Percentiles rank a stretch among this genome's conserved stretches.
phyloP scores from a whole-genome alignment of 345 rosid genomes.

The Brassica incana region DNA sequence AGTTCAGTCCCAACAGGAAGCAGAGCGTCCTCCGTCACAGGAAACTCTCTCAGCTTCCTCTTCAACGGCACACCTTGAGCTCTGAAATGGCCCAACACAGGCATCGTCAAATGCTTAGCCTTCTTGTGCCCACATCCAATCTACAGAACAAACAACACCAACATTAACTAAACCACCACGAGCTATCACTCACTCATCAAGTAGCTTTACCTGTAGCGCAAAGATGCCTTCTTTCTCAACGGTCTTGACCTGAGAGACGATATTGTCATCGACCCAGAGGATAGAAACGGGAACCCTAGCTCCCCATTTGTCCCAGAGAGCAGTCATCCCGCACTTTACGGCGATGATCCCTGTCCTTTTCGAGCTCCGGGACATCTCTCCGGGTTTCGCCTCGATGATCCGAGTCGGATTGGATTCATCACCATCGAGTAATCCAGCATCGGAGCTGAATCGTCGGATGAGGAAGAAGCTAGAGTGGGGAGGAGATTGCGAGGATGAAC shows the following conservation, averaged over 20 bases:
- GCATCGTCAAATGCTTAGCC: slow-evolving; percentile 84
- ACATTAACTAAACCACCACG: slow-evolving; percentile 28
- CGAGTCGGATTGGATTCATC: slow-evolving; percentile 42
- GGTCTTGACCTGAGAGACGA: slow-evolving; percentile 93
- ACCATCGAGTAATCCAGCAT: slow-evolving; percentile 42
- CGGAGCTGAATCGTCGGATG: slow-evolving; percentile 45
- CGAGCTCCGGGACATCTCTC: slow-evolving; percentile 61
- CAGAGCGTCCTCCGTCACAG: slow-evolving; percentile 90
- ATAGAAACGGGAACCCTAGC: slow-evolving; percentile 73
- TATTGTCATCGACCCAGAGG: slow-evolving; percentile 88
- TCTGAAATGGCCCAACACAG: slow-evolving; percentile 96
- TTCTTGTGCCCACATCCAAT: slow-evolving; percentile 95
- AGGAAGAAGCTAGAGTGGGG: slow-evolving; percentile 27
- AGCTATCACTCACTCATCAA: slow-evolving; percentile 13
- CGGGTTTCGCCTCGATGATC: slow-evolving; percentile 58
- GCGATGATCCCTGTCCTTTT: slow-evolving; percentile 86
- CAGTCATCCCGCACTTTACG: slow-evolving; percentile 89
- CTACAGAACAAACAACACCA: slow-evolving; percentile 57
- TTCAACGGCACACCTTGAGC: slow-evolving; percentile 90
- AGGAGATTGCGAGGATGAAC: slow-evolving; percentile 17
- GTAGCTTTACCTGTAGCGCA: slow-evolving; percentile 65
- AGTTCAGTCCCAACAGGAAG: slow-evolving; percentile 76
- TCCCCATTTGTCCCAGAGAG: slow-evolving; percentile 97
- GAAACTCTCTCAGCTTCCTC: slow-evolving; percentile 92
- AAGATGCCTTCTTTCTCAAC: slow-evolving; percentile 85